A percentile compares a stretch with the other conserved stretches of the same genome.
Evolutionary conservation across 139 green algal genomes (phyloP).

Genomic region (Chlamydomonas schloesseri): DNA sequence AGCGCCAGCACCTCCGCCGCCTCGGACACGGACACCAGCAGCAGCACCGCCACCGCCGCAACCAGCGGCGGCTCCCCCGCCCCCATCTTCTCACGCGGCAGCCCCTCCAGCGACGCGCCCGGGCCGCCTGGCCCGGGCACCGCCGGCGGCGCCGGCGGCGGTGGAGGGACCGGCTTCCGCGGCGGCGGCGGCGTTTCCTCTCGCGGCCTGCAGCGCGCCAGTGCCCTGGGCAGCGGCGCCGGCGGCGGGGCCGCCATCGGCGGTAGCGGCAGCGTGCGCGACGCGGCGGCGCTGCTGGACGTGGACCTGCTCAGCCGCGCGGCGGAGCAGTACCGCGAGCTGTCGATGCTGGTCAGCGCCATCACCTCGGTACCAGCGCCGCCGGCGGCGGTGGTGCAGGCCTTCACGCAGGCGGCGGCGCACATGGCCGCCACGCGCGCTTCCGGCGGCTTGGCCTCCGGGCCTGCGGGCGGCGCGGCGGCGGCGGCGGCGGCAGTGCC

Average conservation of each 20-base stretch:
- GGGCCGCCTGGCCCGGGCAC: not conserved
- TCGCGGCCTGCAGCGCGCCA: no score
- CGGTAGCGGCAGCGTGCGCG: no score
- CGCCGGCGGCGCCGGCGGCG: not conserved
- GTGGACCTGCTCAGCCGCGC: constrained; percentile 28
- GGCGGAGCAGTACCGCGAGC: constrained; percentile 44
- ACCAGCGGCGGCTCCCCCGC: not conserved
- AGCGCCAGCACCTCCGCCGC: not conserved
- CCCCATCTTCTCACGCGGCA: no score
- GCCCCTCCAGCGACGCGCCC: not conserved
- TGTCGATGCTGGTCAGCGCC: constrained; percentile 22
- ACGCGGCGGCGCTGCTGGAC: not conserved
- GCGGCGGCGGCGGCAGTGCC: not conserved
- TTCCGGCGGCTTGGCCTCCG: no score
- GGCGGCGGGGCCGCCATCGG: not conserved
- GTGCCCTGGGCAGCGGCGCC: not conserved
- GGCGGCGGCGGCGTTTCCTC: no score
- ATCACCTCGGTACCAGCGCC: constrained; percentile 29
- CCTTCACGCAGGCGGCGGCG: constrained; percentile 25
- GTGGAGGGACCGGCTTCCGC: no score
- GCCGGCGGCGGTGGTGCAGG: constrained; percentile 9
- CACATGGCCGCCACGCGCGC: constrained; percentile 21
- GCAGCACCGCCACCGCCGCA: not conserved
- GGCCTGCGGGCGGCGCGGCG: not conserved
- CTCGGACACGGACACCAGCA: not conserved